Evolutionary conservation across 2,329 filamentous ascomycete genomes (phyloP), one percentile per base, ranked within the genome.

Genomic region (Elsinoe perseae): DNA sequence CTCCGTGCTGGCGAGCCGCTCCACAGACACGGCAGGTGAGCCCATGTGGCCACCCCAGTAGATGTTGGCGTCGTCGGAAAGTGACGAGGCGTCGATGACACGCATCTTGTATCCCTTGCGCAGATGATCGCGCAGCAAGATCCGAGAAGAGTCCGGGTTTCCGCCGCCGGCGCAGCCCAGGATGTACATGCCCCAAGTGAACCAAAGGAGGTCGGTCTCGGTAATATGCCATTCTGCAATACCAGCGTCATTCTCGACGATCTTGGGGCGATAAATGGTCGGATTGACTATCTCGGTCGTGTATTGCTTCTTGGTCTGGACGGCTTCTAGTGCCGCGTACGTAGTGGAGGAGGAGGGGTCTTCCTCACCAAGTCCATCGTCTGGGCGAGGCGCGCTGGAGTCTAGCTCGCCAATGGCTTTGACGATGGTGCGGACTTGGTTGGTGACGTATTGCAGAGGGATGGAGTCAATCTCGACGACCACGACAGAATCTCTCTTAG

Each of bases 121-220:
- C 5, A 83, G 70, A 57, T 78, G 76, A 42, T 77, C 69, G 6
- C 77, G 71, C 7, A 82, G 69, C 5, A 75, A 75, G 14, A 82
- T 69, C 69, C 78, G 76, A 27, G 72, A 68, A 1, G 77, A 66
- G 60, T 80, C 80, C 1, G 80, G 78, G 2, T 73, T 77, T 1
- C 81, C 80, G 18, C 81, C 81, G 4, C 81, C 81, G 18, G 81
- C 82, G 0, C 80, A 82, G 1, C 80, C 81, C 0, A 85, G 72
- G 53, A 85, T 79, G 59, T 82, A 82, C 63, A 80, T 82, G 1
- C 82, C 81, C 6, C 73, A 78, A 0, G 78, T 68, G 30, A 84
- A 78, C 70, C 77, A 84, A 27, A 70, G 66, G 3, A 84, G 69
- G 63, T 84, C 82, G 0, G 77, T 78, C 62, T 83, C 80, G 9